A percentile compares a stretch with the other conserved stretches of the same genome.
These are phyloP conservation scores for Mucor circinelloides DNA, from an alignment of 371 early-diverging fungal genomes.

Conservation along the genomic window DNA sequence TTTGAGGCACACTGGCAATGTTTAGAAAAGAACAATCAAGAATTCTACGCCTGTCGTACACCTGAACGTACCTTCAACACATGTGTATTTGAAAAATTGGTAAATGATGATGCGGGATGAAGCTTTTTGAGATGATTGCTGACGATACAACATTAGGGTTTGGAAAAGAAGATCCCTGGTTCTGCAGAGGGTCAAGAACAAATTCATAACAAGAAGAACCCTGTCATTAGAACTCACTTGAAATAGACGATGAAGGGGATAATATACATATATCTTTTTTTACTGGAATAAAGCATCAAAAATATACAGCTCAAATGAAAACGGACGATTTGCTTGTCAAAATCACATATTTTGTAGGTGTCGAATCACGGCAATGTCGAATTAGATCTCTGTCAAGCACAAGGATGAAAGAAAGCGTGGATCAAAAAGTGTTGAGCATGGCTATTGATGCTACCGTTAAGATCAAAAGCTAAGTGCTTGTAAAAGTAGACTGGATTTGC, in stretches of 20 bases:
- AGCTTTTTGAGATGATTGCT: no score
- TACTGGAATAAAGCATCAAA: background rate
- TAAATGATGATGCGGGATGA: conserved; percentile 34
- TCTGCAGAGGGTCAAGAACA: conserved; percentile 69
- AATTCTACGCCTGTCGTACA: conserved; percentile 79
- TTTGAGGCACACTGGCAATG: conserved; percentile 94
- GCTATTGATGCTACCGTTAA: no score
- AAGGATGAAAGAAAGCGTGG: no score
- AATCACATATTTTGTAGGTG: background rate
- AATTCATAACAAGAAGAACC: conserved; percentile 75
- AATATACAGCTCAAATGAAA: background rate
- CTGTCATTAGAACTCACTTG: conserved; percentile 57
- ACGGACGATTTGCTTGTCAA: background rate
- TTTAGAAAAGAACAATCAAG: conserved; percentile 89
- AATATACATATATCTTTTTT: background rate
- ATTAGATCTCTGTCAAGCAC: no score
- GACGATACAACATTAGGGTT: conserved; percentile 51
- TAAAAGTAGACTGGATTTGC: no score
- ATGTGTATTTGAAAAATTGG: conserved; percentile 91
- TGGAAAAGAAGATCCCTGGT: conserved; percentile 81
- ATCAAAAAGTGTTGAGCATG: no score
- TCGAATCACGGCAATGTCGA: background rate
- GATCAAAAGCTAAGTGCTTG: no score
- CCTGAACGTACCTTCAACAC: conserved; percentile 83
- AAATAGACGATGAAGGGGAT: conserved; percentile 32